Evolutionary conservation across 768 basidiomycete species (phyloP), one percentile per base, ranked within the genome.

Genomic region (Tulasnella sp.): DNA sequence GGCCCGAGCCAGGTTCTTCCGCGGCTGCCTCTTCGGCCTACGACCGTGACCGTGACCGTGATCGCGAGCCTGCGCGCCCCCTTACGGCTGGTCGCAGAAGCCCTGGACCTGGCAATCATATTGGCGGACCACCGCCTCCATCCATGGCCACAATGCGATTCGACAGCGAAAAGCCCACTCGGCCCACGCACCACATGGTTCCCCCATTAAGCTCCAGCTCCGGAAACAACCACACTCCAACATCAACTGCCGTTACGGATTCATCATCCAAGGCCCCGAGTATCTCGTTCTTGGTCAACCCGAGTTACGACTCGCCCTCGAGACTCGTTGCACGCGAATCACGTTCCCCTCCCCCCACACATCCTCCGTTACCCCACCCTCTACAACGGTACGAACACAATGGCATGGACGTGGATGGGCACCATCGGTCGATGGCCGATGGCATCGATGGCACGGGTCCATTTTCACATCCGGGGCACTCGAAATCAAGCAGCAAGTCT

Each of bases 211-310:
- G 40, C 74, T 75, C 74, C 31, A 48, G 24, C 40, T 48, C 74
- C 74, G 41, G 3, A 37, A 75, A 37, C 34, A 75, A 75, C 9
- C 74, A 78, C 77, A 78, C 77, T n/a, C 34, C 77, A 11, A 34
- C 74, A 42, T 78, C 77, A 12, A 78, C 77, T 54, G 58, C 77
- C 28, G 77, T 78, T 37, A 78, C 77, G 20, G 77, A 78, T 64
- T 58, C 60, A 24, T 78, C 77, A 24, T 78, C 77, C 58, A 78
- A 78, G 41, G 77, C 77, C 14, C 77, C 77, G 20, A 78, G 77
- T 64, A 78, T 78, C 37, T 78, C 77, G 12, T 78, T 78, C 77
- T 60, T 78, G 34, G 60, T 78, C 40, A 78, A 78, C 64, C 77
- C 77, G 31, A 78, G 77, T 72, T 64, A 78, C 77, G 60, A 60